Evolutionary conservation across 1,284 basidiomycete genomes (phyloP), one percentile per base, ranked within the genome.

Genomic region (Xanthoconium separans): DNA sequence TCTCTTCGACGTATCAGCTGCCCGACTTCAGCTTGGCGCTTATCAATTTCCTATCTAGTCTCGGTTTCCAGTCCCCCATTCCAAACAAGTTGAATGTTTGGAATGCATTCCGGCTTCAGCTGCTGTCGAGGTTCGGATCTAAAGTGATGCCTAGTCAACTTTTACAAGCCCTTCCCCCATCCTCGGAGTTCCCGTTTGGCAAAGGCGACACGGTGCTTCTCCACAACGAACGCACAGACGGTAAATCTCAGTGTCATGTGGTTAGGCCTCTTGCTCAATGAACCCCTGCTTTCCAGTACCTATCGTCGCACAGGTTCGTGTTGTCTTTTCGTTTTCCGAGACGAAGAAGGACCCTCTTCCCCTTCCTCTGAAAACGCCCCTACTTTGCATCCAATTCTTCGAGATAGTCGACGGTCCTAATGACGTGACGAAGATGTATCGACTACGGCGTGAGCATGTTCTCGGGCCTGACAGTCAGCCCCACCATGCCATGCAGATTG

Each of bases 81-180:
- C n/a, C n/a, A n/a, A n/a, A n/a, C n/a, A n/a, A n/a, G n/a, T n/a
- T n/a, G n/a, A n/a, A n/a, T n/a, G n/a, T n/a, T n/a, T n/a, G n/a
- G n/a, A n/a, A n/a, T n/a, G n/a, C n/a, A n/a, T n/a, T n/a, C n/a
- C n/a, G n/a, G n/a, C n/a, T n/a, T n/a, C n/a, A n/a, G n/a, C n/a
- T n/a, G n/a, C n/a, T n/a, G n/a, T n/a, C n/a, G n/a, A n/a, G n/a
- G n/a, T n/a, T n/a, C n/a, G n/a, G n/a, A n/a, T n/a, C 2, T 0
- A 50, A 37, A 16, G 24, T 60, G 36, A 54, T 60, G 54, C 54
- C 59, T 6, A 56, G 51, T 39, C 57, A 58, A 41, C 39, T 13
- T 0, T 2, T 59, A 8, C 55, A 57, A 18, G 58, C 55, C 2
- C 9, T 44, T 6, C 39, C 46, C 0, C 57, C 44, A 10, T 57